Base-by-base conservation (phyloP, 2,329 filamentous ascomycete species). In the Neonectria coccinea region DNA sequence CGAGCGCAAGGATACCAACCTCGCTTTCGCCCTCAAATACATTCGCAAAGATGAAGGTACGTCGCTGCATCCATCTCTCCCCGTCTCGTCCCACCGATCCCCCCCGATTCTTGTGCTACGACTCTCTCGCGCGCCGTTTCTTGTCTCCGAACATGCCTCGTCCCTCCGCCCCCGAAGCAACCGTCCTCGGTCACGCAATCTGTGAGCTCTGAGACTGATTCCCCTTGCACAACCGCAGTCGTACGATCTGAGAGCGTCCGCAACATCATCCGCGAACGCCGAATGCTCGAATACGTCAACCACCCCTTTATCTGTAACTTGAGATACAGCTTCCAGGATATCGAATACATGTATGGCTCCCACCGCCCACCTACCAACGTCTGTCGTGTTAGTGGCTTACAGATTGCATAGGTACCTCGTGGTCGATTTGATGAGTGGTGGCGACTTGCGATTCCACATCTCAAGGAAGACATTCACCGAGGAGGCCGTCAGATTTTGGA, bases 261-360 rank as follows among this genome's bases (percentile, higher is more conserved):
- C 75, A 99, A 99, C 79, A 99, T 99, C 72, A 96, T 99, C 76
- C 91, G 96, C 73, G 96, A 99, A 84, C 89, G 96, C 69, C 90
- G 95, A 77, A 99, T 99, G 96, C 88, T 99, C 76, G 94, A 99
- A 82, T 94, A 98, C 79, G 87, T 99, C 74, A 97, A 97, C 78
- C 96, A 99, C 76, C 94, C 95, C 27, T 99, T 98, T 79, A 92
- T 99, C 72, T 98, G 95, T 84, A 99, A 99, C 80, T 84, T 99
- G 84, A 92, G 96, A 75, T 99, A 98, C 83, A 97, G 94, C 81
- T 99, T 99, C 78, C 96, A 99, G 81, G 96, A 99, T 80, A 94
- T 98, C 74, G 96, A 99, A 80, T 99, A 99, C 81, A 91, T 99
- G 93, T 97, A 85, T 76, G 92, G 50, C 36, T 29, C 61, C 33